Percentiles rank a stretch among this genome's conserved stretches.
phyloP scores from a whole-genome alignment of 1,284 basidiomycete genomes.

The Athelia sp. region DNA sequence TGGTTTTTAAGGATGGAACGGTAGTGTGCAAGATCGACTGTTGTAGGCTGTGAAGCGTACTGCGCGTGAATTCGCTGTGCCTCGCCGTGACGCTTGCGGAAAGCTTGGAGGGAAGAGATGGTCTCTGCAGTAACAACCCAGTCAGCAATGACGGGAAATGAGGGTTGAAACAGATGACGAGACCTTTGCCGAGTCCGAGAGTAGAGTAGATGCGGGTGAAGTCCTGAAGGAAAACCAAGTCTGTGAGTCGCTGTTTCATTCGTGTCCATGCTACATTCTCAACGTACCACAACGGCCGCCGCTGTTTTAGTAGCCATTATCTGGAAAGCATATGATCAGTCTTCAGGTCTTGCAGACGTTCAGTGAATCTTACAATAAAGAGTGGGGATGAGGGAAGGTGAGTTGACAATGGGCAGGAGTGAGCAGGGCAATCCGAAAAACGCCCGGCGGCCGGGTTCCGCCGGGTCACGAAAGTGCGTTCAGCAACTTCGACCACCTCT shows the following conservation, averaged over 20 bases:
- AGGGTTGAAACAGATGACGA: constrained; percentile 12
- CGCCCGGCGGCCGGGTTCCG: background rate
- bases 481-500: too few relatives aligned
- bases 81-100: constrained; percentile 93
- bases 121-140: constrained; percentile 57
- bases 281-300: constrained; percentile 69
- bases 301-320: constrained; percentile 81
- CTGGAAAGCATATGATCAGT: constrained; percentile 5
- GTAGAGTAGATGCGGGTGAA: constrained; percentile 89
- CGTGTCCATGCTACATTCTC: constrained; percentile 8
- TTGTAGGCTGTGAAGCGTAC: constrained; percentile 71
- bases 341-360: too few relatives aligned
- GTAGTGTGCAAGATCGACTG: constrained; percentile 90
- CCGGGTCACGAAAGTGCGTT: background rate
- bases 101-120: constrained; percentile 83
- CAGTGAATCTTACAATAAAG: too few relatives aligned
- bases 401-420: background rate
- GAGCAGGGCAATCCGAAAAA: background rate
- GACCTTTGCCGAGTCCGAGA: constrained; percentile 90
- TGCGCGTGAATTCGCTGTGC: constrained; percentile 76
- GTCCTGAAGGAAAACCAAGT: constrained; percentile 54
- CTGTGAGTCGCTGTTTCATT: constrained; percentile 7
- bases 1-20: constrained; percentile 91
- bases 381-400: background rate
- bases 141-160: too few relatives aligned